These are phyloP conservation scores for Kwoniella bestiolae DNA, from an alignment of 768 basidiomycete genomes.

Conservation along the genomic window DNA sequence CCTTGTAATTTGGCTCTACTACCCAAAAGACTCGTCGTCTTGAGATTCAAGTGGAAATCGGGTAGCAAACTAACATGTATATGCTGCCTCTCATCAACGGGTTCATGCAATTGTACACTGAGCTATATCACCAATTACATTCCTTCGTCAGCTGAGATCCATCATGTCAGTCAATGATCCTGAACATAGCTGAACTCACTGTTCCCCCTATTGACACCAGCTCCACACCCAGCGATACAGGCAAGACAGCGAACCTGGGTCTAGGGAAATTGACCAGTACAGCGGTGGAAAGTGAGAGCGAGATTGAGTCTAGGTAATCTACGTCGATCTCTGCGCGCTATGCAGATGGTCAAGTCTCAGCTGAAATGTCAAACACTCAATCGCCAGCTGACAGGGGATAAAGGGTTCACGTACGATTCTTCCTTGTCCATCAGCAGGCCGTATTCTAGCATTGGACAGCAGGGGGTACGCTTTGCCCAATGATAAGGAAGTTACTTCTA, in stretches of 20 bases:
- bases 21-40: conserved; percentile 89
- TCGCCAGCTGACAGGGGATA: not conserved
- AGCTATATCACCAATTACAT: conserved; percentile 29
- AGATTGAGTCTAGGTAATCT: conserved; percentile 79
- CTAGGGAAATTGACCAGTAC: conserved; percentile 61
- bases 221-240: conserved; percentile 77
- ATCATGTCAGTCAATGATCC: too few species aligned
- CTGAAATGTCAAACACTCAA: not conserved
- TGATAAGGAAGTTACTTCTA: conserved; percentile 81
- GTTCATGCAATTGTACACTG: conserved; percentile 55
- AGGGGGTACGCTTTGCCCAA: conserved; percentile 80
- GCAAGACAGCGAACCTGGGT: conserved; percentile 60
- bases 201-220: conserved; percentile 81
- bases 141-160: not conserved
- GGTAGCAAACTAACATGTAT: conserved; percentile 78
- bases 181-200: conserved; percentile 60
- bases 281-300: conserved; percentile 62
- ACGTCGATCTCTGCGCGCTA: conserved; percentile 83
- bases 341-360: not conserved
- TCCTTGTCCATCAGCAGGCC: conserved; percentile 59
- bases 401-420: conserved; percentile 50
- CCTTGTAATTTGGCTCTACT: conserved; percentile 91
- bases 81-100: conserved; percentile 61
- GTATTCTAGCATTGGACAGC: conserved; percentile 71
- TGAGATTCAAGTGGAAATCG: conserved; percentile 82